Conservation (phyloP, 768 basidiomycete genomes). For the Phanerodontia chrysosporium region DNA sequence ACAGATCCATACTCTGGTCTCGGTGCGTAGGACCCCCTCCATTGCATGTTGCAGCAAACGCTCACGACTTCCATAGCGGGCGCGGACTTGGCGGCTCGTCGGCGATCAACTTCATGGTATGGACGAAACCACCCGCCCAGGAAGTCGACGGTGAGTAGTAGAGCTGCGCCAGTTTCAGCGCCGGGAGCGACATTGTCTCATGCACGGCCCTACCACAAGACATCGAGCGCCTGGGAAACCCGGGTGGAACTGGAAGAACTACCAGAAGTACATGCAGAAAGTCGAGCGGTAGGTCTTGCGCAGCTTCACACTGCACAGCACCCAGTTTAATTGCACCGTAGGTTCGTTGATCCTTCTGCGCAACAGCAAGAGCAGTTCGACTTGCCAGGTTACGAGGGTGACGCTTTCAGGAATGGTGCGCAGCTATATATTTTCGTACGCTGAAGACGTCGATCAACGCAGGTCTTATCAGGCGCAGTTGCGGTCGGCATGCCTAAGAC, state of each 20-base stretch:
- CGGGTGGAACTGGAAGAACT: conserved; percentile 26
- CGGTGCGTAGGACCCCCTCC: not conserved
- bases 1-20: not conserved
- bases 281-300: conserved; percentile 14
- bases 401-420: conserved; percentile 5
- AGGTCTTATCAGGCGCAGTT: not conserved
- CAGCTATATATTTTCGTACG: not conserved
- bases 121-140: conserved; percentile 18
- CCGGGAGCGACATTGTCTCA: not conserved
- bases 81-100: conserved; percentile 24
- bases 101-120: conserved; percentile 22
- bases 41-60: not conserved
- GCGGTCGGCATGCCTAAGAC: not conserved
- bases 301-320: not conserved
- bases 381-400: conserved; percentile 10
- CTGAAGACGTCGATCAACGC: not conserved
- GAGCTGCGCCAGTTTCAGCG: not conserved
- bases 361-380: conserved; percentile 8
- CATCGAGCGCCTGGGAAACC: conserved; percentile 21
- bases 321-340: not conserved
- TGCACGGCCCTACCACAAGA: not conserved
- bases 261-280: conserved; percentile 16
- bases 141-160: conserved; percentile 20
- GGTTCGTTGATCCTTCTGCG: conserved; percentile 13
- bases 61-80: conserved; percentile 6